Evolutionary conservation across 805 yeast genomes (phyloP).

Genomic region (Myxozyma neotropica): DNA sequence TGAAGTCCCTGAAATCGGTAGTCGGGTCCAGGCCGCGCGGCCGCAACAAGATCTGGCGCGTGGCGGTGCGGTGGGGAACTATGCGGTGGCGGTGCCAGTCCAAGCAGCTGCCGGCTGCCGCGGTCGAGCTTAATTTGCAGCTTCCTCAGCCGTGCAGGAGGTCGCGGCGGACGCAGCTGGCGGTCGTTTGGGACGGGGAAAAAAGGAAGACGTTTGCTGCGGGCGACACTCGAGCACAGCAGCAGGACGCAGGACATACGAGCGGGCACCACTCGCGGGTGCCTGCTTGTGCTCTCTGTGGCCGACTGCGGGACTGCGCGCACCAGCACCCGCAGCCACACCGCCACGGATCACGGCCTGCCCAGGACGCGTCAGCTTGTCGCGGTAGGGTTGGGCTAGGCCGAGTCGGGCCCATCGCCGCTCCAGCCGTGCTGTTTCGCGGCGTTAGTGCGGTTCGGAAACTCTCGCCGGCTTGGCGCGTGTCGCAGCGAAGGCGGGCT

Average conservation of each 20-base stretch:
- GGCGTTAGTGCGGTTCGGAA: constrained; percentile 2
- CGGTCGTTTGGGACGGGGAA: too few relatives aligned
- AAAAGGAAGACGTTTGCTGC: too few relatives aligned
- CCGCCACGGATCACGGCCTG: not conserved
- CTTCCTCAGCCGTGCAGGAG: not conserved
- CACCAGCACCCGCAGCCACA: too few relatives aligned
- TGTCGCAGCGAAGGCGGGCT: not conserved
- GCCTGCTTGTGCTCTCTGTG: too few relatives aligned
- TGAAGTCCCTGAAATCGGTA: too few relatives aligned
- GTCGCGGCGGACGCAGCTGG: not conserved
- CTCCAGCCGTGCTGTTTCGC: constrained; percentile 1
- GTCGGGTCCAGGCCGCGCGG: not conserved
- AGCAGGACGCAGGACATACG: too few relatives aligned
- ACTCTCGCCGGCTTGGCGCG: constrained; percentile 5
- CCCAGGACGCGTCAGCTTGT: constrained; percentile 10
- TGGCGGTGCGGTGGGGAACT: not conserved
- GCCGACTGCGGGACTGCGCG: too few relatives aligned
- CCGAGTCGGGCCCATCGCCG: not conserved
- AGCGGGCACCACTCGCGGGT: too few relatives aligned
- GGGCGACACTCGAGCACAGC: too few relatives aligned
- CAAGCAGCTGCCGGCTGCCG: not conserved
- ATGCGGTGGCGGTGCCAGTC: constrained; percentile 2
- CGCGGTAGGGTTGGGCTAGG: not conserved
- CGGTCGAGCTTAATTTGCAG: not conserved
- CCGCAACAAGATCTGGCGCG: not conserved